A percentile compares a stretch with the other conserved stretches of the same genome.
Conservation (phyloP, 2,329 filamentous ascomycete genomes). For the Juglanconis oblonga region DNA sequence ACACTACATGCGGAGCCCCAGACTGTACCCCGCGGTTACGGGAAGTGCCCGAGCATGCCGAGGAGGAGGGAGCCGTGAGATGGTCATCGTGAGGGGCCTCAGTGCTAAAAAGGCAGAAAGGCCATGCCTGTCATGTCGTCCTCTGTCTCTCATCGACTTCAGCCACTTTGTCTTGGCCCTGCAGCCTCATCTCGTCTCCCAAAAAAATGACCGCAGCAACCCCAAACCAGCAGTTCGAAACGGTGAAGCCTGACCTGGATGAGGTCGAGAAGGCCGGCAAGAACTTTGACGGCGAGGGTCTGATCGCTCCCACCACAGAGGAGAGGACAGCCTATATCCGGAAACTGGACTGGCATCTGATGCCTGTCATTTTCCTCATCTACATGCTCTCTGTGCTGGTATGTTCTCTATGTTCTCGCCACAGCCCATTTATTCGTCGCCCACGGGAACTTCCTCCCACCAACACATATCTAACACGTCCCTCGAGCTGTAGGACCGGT, state of each 20-base stretch:
- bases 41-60: too few relatives aligned
- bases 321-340: conserved; percentile 11
- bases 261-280: conserved; percentile 3
- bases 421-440: too few relatives aligned
- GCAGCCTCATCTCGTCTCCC: not conserved
- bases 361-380: conserved; percentile 25
- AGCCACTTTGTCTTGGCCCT: not conserved
- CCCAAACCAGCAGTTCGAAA: not conserved
- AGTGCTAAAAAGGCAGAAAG: too few relatives aligned
- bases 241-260: not conserved
- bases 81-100: too few relatives aligned
- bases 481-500: conserved; percentile 21
- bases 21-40: too few relatives aligned
- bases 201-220: not conserved
- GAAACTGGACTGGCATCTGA: conserved; percentile 21
- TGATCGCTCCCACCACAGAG: not conserved
- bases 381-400: conserved; percentile 30
- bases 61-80: too few relatives aligned
- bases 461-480: not conserved
- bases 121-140: too few relatives aligned
- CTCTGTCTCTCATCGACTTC: too few relatives aligned
- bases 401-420: not conserved
- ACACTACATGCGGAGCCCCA: too few relatives aligned
- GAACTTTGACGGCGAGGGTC: not conserved
- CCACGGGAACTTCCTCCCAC: not conserved